These are phyloP conservation scores for Gossypium laxum DNA, from an alignment of 441 rosid genomes.

Conservation along the genomic window DNA sequence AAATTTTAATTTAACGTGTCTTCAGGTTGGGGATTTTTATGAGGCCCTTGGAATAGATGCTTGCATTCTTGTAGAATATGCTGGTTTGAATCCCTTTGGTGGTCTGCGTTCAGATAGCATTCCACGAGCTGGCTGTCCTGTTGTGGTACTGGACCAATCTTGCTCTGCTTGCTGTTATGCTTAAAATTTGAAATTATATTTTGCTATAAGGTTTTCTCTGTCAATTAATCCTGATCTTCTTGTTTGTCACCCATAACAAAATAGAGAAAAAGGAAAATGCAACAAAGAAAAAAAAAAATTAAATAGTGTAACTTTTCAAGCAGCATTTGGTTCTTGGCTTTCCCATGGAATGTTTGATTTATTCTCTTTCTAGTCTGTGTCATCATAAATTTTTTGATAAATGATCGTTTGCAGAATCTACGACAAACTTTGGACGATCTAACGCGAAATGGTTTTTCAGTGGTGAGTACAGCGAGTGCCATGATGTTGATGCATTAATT, in stretches of 20 bases:
- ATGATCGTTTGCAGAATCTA: conserved; percentile 60
- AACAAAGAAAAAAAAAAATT: neutral
- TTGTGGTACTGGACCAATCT: conserved; percentile 47
- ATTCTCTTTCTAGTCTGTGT: neutral
- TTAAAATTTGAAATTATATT: neutral
- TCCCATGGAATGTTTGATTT: neutral
- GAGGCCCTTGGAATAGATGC: conserved; percentile 97
- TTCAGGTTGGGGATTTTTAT: conserved; percentile 91
- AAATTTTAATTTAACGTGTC: conserved; percentile 9
- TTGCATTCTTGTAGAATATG: conserved; percentile 88
- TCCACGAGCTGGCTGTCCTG: conserved; percentile 97
- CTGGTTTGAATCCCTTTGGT: conserved; percentile 97
- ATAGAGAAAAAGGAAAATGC: neutral
- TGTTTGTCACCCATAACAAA: neutral
- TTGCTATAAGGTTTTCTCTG: neutral
- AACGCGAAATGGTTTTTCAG: conserved; percentile 80
- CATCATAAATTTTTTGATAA: conserved; percentile 3
- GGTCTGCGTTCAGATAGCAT: conserved; percentile 77
- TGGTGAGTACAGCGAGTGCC: conserved; percentile 44
- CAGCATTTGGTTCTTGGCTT: neutral
- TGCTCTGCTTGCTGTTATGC: neutral
- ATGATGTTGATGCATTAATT: neutral
- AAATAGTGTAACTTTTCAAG: neutral
- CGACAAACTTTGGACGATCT: conserved; percentile 96
- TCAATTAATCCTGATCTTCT: neutral